A percentile compares a stretch with the other conserved stretches of the same genome.
phyloP scores from a whole-genome alignment of 352 stramenopile species.

The Pythium angustatum region DNA sequence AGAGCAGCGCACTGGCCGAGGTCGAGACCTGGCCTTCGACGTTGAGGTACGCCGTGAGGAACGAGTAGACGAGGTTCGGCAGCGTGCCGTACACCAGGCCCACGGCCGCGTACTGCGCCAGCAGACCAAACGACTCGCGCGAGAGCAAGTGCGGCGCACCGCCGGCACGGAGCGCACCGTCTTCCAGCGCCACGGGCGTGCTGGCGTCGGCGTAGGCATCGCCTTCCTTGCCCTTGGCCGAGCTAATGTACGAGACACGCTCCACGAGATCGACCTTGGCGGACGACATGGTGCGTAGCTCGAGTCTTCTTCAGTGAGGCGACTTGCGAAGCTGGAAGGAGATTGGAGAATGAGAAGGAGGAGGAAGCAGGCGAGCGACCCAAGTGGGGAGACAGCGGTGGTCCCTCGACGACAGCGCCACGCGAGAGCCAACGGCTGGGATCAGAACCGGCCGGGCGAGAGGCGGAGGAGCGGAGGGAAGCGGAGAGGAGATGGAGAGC shows the following conservation, averaged over 20 bases:
- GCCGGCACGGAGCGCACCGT: constrained; percentile 28
- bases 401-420: not conserved
- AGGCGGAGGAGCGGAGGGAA: not conserved
- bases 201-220: constrained; percentile 16
- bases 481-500: not conserved
- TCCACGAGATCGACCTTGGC: constrained; percentile 24
- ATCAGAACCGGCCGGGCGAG: too few species aligned
- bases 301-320: constrained; percentile 6
- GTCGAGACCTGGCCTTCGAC: constrained; percentile 30
- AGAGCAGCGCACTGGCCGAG: constrained; percentile 31
- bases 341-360: constrained; percentile 21
- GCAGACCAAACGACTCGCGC: constrained; percentile 31
- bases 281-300: constrained; percentile 12
- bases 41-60: constrained; percentile 35
- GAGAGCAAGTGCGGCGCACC: constrained; percentile 28
- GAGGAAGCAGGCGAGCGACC: not conserved
- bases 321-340: constrained; percentile 18
- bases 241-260: constrained; percentile 31
- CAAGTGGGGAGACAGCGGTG: too few species aligned
- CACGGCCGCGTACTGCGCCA: constrained; percentile 31
- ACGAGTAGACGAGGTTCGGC: constrained; percentile 32
- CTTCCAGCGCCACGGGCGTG: constrained; percentile 19
- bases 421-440: not conserved
- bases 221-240: constrained; percentile 23
- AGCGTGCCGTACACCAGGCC: constrained; percentile 38